Evolutionary conservation across 495 filamentous ascomycete genomes (phyloP), one percentile per base, ranked within the genome.

Genomic region (Tuber calosporum): DNA sequence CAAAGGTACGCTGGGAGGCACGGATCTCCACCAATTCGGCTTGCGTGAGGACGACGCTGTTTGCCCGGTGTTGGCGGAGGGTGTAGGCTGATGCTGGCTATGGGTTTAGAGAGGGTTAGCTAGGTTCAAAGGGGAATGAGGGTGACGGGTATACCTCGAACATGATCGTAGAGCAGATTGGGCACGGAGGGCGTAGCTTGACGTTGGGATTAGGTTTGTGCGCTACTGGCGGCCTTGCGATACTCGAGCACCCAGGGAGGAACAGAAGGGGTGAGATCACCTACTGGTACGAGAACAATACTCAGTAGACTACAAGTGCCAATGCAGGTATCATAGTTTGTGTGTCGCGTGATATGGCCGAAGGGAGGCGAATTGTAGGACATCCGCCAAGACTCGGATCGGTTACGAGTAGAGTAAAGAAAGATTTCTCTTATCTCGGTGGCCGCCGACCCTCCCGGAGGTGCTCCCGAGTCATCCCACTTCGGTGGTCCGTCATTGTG

Each of bases 1-100:
- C 95, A 77, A 98, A 99, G 22, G 95, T 99, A 26, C 95, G 88
- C 82, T 99, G 95, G 6, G 94, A 91, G 0, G 94, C 94, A 73
- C 94, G 92, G 78, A 98, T 91, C 82, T 98, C 94, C 70, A 97
- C 91, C 17, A 99, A 88, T 84, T 99, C 95, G 75, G 89, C 84
- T 22, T 88, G 84, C 7, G 93, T 95, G 67, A 97, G 87, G 34
- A 94, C 85, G 9, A 96, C 92, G 42, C 90, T 92, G 66, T 91
- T 88, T 68, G 94, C 93, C 45, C 94, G 89, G 85, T 97, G 94
- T 76, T 91, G 85, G 66, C 93, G 90, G 34, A 95, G 86, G 0
- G 71, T 79, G 53, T 77, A 73, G 4, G 38, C 30, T 26, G 42
- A 43, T 45, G 26, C 11, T 4, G 39, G 40, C 40, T 42, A 34